A percentile compares a stretch with the other conserved stretches of the same genome.
Conservation (phyloP, 2,329 filamentous ascomycete species). For the Polytolypa hystricis region DNA sequence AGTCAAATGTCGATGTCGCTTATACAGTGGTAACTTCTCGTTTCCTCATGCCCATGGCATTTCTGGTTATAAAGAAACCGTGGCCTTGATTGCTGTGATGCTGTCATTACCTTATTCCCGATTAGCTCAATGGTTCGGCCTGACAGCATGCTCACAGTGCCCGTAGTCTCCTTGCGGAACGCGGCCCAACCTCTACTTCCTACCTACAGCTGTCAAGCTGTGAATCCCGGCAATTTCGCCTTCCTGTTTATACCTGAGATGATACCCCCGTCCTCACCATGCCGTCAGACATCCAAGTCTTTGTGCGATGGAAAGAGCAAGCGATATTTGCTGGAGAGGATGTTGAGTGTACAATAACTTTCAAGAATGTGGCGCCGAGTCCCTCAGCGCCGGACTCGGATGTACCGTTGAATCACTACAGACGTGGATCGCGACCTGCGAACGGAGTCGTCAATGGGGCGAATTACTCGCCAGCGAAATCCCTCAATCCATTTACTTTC, state of each 20-base stretch:
- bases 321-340: constrained; percentile 95
- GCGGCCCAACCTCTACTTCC: constrained; percentile 7
- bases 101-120: constrained; percentile 8
- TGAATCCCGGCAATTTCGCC: constrained; percentile 2
- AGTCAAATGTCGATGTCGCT: too few relatives aligned
- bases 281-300: constrained; percentile 77
- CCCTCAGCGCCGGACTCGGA: constrained; percentile 21
- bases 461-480: constrained; percentile 29
- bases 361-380: constrained; percentile 65
- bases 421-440: constrained; percentile 27
- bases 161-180: constrained; percentile 10
- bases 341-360: constrained; percentile 89
- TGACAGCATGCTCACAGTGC: constrained; percentile 22
- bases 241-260: constrained; percentile 4
- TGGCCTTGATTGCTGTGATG: constrained; percentile 2
- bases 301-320: constrained; percentile 87
- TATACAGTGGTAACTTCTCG: too few relatives aligned
- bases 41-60: too few relatives aligned
- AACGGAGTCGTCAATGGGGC: constrained; percentile 24
- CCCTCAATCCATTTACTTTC: constrained; percentile 26
- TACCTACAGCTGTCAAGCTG: constrained; percentile 1
- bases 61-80: neutral
- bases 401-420: constrained; percentile 23
- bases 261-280: constrained; percentile 7
- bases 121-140: constrained; percentile 6